Base-by-base conservation (phyloP, 148 eudicot genomes). In the Cornus florida region DNA sequence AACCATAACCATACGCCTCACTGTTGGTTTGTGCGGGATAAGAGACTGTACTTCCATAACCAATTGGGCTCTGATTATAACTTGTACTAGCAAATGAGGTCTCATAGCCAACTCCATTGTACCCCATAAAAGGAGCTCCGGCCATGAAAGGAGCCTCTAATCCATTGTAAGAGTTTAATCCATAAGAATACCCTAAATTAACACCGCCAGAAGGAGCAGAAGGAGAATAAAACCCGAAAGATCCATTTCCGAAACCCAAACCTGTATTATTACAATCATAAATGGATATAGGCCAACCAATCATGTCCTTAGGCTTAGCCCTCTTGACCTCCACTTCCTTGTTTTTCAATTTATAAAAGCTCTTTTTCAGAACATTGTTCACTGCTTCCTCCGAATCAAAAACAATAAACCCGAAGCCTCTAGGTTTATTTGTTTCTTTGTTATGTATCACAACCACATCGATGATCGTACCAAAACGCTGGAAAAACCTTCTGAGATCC, bases 351-450 rank as follows among this genome's bases (percentile, higher is more conserved):
- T 79, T 22, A 73, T 79, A 33, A n/a, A 72, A 79, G 2, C 17
- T 73, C 10, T 66, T 19, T 3, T 79, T 33, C 65, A 79, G 17
- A 13, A 66, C 77, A 16, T 33, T 66, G 41, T 72, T 33, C n/a
- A 53, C 72, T 17, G 64, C 75, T 39, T 78, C 76, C 57, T 71
- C 32, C 2, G 81, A 60, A 28, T 78, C 81, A 19, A 79, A 79
- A 19, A 77, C 73, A 11, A 79, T 50, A 22, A 79, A 79, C 19
- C 82, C 82, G 66, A 79, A 79, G 12, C 82, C 82, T 22, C 77
- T 23, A 5, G 82, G 60, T 68, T 67, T 79, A 2, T 67, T 48
- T 0, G 11, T 79, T 9, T 20, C n/a, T 59, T 74, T 73, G 53
- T 79, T 73, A 53, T 14, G 16, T n/a, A 79, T 73, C 16, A 79